Evolutionary conservation across 495 filamentous ascomycete genomes (phyloP).

Genomic region (Jackrogersella multiformis): DNA sequence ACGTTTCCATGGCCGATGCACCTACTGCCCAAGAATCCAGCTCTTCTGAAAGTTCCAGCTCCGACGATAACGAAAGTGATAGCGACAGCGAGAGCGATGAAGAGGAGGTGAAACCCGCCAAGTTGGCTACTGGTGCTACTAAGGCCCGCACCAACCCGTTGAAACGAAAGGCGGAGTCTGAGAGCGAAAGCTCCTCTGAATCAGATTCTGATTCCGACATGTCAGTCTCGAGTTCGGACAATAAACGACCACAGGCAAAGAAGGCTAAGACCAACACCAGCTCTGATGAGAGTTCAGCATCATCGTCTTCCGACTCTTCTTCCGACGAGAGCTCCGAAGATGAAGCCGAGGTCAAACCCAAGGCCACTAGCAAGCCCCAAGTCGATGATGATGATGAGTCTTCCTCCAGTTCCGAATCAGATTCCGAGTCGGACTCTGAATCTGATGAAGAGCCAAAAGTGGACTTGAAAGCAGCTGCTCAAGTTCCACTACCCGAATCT

Average conservation of each 20-base stretch:
- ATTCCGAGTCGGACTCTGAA: slow-evolving; percentile 55
- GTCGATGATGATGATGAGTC: slow-evolving; percentile 46
- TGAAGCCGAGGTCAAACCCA: slow-evolving; percentile 45
- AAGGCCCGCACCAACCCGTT: slow-evolving; percentile 49
- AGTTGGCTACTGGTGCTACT: slow-evolving; percentile 47
- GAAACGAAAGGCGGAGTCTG: slow-evolving; percentile 73
- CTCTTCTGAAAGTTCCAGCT: slow-evolving; percentile 57
- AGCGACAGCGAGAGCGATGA: slow-evolving; percentile 64
- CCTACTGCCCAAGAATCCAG: slow-evolving; percentile 50
- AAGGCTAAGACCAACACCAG: slow-evolving; percentile 48
- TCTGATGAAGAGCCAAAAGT: slow-evolving; percentile 45
- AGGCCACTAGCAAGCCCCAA: slow-evolving; percentile 22
- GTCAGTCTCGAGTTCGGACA: slow-evolving; percentile 42
- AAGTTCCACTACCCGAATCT: slow-evolving; percentile 57
- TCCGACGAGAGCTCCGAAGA: slow-evolving; percentile 50
- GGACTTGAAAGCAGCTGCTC: slow-evolving; percentile 60
- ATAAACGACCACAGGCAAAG: slow-evolving; percentile 50
- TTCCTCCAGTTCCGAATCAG: slow-evolving; percentile 57
- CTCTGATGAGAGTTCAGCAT: slow-evolving; percentile 42
- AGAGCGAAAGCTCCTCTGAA: slow-evolving; percentile 55
- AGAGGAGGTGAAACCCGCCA: slow-evolving; percentile 58
- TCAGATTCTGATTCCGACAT: slow-evolving; percentile 52
- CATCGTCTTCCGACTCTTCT: slow-evolving; percentile 49
- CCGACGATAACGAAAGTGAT: slow-evolving; percentile 55
- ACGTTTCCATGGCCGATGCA: slow-evolving; percentile 69